Base-by-base conservation (phyloP, 345 rosid species). In the Acer negundo region DNA sequence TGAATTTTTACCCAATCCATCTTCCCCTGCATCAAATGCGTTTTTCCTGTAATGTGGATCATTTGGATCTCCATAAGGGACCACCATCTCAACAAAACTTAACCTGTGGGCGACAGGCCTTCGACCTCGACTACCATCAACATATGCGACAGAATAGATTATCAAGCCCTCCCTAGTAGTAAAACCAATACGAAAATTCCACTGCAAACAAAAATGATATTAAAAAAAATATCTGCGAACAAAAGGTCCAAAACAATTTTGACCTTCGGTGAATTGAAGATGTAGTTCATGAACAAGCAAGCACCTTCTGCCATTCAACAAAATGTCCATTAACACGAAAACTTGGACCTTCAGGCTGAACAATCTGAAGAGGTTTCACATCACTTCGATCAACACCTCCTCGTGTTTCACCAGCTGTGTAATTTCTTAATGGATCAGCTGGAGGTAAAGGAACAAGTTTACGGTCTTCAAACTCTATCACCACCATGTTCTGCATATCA, bases 21-120 rank as follows among this genome's bases (percentile, higher is more conserved):
- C 96, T 85, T 91, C 94, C 79, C 92, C 96, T 5, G 96, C 94
- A 86, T 92, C 96, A 73, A 92, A 92, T 10, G 96, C 91, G 82
- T 92, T 92, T 79, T 92, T 92, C 73, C 92, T 75, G 67, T 87
- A 92, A 84, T 92, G 96, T 13, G 96, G 96, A 53, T 90, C 94
- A 78, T 92, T 88, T 53, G 94, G 96, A 84, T 92, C 96, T 75
- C 96, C 96, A 75, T 92, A 88, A 53, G 96, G 96, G 56, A 92
- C 94, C 55, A 92, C 96, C 94, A 92, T 90, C 85, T 92, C 96
- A 42, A 90, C 96, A 81, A 92, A 90, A 77, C 96, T 92, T 80
- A 92, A 74, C 80, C 96, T 85, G 84, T 90, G 92, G 56, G 94
- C 92, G 19, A 90, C 85, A 38, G 96, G 91, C 79, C 96, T 88